A percentile compares a stretch with the other conserved stretches of the same genome.
phyloP scores from a whole-genome alignment of 768 basidiomycete genomes.

The Collybia mongolica region DNA sequence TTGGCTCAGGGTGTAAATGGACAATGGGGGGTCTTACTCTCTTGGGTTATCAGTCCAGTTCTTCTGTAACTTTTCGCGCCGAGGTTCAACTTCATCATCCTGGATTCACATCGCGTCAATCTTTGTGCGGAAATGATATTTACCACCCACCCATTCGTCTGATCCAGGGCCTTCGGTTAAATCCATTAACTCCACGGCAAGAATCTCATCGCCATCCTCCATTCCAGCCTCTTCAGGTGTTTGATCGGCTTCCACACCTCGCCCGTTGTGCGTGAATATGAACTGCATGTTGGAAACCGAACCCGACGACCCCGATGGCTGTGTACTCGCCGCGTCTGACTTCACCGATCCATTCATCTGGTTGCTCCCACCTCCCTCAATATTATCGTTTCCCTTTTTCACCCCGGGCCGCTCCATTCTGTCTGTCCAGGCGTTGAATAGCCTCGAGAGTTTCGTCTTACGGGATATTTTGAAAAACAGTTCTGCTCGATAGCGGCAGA shows the following conservation, averaged over 20 bases:
- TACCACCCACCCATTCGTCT: slow-evolving; percentile 58
- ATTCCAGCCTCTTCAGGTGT: slow-evolving; percentile 86
- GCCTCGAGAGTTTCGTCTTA: slow-evolving; percentile 79
- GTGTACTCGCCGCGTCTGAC: slow-evolving; percentile 46
- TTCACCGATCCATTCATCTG: slow-evolving; percentile 51
- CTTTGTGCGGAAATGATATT: neutral
- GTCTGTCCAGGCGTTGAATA: slow-evolving; percentile 88
- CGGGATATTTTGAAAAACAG: slow-evolving; percentile 92
- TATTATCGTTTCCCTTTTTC: slow-evolving; percentile 39
- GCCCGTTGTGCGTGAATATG: slow-evolving; percentile 81
- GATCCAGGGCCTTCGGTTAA: slow-evolving; percentile 67
- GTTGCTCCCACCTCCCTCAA: slow-evolving; percentile 24
- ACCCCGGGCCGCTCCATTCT: slow-evolving; percentile 70
- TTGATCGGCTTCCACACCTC: slow-evolving; percentile 75
- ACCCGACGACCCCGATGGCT: slow-evolving; percentile 36
- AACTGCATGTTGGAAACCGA: slow-evolving; percentile 63
- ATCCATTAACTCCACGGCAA: slow-evolving; percentile 90
- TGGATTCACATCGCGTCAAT: slow-evolving; percentile 20
- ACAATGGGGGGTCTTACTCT: slow-evolving; percentile 50
- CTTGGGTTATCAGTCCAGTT: slow-evolving; percentile 74
- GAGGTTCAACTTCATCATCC: slow-evolving; percentile 67
- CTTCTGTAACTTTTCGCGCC: slow-evolving; percentile 72
- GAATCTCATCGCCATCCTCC: slow-evolving; percentile 86
- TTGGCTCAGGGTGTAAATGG: slow-evolving; percentile 3
- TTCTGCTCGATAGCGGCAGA: slow-evolving; percentile 87